Base-by-base conservation (phyloP, 805 yeast species). In the Torulaspora quercuum region DNA sequence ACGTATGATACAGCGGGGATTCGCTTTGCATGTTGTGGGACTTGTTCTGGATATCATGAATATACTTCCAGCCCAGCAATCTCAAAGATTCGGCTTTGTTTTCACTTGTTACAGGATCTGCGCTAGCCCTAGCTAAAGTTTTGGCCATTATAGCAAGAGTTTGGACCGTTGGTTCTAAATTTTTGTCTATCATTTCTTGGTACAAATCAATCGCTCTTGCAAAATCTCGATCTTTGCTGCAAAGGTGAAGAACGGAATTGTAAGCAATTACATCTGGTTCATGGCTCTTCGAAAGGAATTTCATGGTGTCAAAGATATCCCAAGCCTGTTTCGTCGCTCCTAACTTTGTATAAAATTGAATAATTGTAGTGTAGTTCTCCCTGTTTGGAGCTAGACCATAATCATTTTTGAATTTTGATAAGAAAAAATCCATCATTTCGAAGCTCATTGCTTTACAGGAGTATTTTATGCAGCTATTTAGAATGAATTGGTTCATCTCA, bases 231-330 rank as follows among this genome's bases (percentile, higher is more conserved):
- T 75, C 70, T 44, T 73, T 73, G 3, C 80, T 75, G 44, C 83
- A 78, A 6, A 85, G 67, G 7, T 78, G 69, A 8, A 90, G 74
- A 68, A 88, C 75, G 5, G 82, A 74, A 40, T 80, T 78, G 58
- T 88, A 92, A 1, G 88, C 75, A 11, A 63, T 60, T 0, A 75
- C 52, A 31, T 78, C 82, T 0, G 97, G 96, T 33, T 75, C 71
- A 10, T 88, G 76, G 17, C 67, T 64, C 4, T 67, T 52, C 1
- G 92, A 77, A 47, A 82, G 58, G 56, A 85, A 90, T 55, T 87
- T 90, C 88, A 92, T 78, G 44, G 86, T 76, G 46, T 82, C 87
- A 61, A 92, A 92, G 2, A 84, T 66, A 29, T 78, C 78, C 38
- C 74, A 72, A 0, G 95, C 95, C 44, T 81, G 78, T 16, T 46